Percentiles rank a stretch among this genome's conserved stretches.
phyloP scores from a whole-genome alignment of 83 land plant species.

The Diphasiastrum complanatum region DNA sequence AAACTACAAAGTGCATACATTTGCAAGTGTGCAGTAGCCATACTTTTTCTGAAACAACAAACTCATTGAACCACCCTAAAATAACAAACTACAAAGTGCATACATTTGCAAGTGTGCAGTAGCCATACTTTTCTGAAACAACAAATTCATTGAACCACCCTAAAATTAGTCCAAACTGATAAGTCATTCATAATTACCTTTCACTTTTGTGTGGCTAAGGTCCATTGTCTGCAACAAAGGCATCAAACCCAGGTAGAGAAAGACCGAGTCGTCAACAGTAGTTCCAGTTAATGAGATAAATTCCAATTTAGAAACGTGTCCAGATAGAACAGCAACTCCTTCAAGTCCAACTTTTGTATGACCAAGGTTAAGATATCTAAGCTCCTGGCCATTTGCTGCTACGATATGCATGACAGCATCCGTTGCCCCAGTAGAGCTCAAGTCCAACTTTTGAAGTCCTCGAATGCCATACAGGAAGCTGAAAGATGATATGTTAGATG shows the following conservation, averaged over 20 bases:
- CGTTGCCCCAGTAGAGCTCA: conserved; percentile 38
- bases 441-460: conserved; percentile 49
- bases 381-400: conserved; percentile 41
- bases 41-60: too few relatives aligned
- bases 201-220: conserved; percentile 62
- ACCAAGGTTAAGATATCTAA: conserved; percentile 57
- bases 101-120: too few relatives aligned
- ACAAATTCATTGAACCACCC: too few relatives aligned
- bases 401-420: conserved; percentile 45
- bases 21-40: too few relatives aligned
- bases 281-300: conserved; percentile 52
- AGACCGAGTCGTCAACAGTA: conserved; percentile 55
- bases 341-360: conserved; percentile 50
- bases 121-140: too few relatives aligned
- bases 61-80: too few relatives aligned
- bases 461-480: conserved; percentile 37
- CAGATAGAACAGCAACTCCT: conserved; percentile 55
- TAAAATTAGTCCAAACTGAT: neutral
- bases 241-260: conserved; percentile 50
- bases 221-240: conserved; percentile 41
- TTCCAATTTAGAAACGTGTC: conserved; percentile 61
- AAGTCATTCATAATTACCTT: conserved; percentile 41
- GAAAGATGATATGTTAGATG: conserved; percentile 31
- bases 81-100: too few relatives aligned
- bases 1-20: too few relatives aligned